A percentile compares a stretch with the other conserved stretches of the same genome.
These are phyloP conservation scores for Penicillium sp. DNA, from an alignment of 2,329 filamentous ascomycete genomes.

Conservation along the genomic window DNA sequence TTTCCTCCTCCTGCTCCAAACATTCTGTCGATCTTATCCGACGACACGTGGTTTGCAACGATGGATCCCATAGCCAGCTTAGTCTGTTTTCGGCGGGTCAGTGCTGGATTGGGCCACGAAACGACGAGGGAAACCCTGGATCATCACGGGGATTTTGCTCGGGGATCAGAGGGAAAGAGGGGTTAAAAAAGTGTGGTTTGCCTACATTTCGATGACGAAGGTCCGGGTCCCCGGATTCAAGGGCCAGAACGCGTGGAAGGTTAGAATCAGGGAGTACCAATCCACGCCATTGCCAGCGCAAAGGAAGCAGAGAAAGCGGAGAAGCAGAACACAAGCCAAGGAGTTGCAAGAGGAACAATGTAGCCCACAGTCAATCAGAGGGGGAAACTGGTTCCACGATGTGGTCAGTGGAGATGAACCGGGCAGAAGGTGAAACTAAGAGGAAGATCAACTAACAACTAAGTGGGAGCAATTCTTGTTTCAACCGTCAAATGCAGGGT, in stretches of 20 bases:
- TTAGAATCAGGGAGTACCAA: neutral
- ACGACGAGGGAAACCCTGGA: neutral
- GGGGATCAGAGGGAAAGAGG: slow-evolving; percentile 4
- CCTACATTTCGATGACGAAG: slow-evolving; percentile 14
- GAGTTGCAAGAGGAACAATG: neutral
- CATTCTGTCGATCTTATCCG: slow-evolving; percentile 72
- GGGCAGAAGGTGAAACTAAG: neutral
- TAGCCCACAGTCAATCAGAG: neutral
- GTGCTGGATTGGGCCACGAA: neutral
- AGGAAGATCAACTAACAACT: neutral
- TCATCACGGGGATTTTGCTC: neutral
- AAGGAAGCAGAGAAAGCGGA: neutral
- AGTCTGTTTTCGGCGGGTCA: neutral
- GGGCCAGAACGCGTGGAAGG: neutral
- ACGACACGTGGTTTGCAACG: slow-evolving; percentile 68
- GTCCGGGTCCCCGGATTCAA: neutral
- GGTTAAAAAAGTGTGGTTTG: neutral
- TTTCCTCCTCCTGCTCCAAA: slow-evolving; percentile 44
- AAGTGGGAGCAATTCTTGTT: neutral
- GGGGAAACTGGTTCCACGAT: slow-evolving; percentile 13
- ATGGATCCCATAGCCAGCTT: slow-evolving; percentile 61
- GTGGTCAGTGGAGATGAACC: slow-evolving; percentile 14
- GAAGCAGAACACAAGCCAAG: neutral
- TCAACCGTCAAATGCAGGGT: neutral
- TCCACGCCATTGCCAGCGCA: neutral